These are phyloP conservation scores for Pulveroboletus sp. DNA, from an alignment of 768 basidiomycete genomes.

Conservation along the genomic window DNA sequence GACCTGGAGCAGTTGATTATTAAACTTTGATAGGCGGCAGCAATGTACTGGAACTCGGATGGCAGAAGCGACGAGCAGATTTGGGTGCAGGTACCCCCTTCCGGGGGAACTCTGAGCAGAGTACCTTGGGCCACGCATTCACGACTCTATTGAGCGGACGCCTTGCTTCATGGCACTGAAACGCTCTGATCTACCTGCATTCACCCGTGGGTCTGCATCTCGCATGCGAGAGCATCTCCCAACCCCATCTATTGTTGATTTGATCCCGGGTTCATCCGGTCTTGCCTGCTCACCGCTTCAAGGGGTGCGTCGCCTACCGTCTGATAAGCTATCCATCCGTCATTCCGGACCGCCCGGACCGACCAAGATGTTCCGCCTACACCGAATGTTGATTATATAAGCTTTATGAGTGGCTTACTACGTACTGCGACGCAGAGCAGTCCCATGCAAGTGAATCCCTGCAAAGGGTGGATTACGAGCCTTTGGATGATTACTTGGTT, in stretches of 20 bases:
- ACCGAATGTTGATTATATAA: not conserved
- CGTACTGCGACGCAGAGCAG: not conserved
- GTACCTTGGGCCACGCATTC: constrained; percentile 10
- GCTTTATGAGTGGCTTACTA: not conserved
- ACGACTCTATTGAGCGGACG: constrained; percentile 6
- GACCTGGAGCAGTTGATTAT: constrained; percentile 1
- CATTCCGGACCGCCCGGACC: not conserved
- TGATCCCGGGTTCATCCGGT: constrained; percentile 3
- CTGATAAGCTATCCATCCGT: constrained; percentile 5
- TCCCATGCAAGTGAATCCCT: not conserved
- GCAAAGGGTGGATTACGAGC: not conserved
- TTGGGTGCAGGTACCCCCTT: not conserved
- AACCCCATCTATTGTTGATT: constrained; percentile 6
- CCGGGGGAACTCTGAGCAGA: not conserved
- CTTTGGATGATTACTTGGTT: not conserved
- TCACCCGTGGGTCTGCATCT: constrained; percentile 24
- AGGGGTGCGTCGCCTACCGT: constrained; percentile 1
- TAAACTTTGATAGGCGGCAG: constrained; percentile 1
- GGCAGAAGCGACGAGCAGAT: not conserved
- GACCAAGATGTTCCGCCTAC: constrained; percentile 3
- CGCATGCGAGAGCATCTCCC: constrained; percentile 16
- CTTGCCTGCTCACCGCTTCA: constrained; percentile 7
- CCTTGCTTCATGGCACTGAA: constrained; percentile 17
- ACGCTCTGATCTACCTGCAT: constrained; percentile 22
- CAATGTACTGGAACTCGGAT: not conserved